Evolutionary conservation across 2,329 filamentous ascomycete species (phyloP).

Genomic region (Tolypocladium sp.): DNA sequence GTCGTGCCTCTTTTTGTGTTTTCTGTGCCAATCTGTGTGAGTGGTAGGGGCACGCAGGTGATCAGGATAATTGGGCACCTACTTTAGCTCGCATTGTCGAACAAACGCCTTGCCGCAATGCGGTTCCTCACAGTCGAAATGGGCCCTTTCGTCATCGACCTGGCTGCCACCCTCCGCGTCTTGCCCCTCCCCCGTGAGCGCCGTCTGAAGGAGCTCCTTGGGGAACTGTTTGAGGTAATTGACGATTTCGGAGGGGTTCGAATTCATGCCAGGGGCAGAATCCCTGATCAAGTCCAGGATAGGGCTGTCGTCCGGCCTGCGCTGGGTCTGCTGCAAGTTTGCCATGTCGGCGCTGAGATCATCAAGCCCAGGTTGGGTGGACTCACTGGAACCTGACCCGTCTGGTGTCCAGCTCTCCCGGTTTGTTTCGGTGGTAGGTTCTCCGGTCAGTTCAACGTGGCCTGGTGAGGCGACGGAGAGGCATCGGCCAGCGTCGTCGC

Average conservation of each 20-base stretch:
- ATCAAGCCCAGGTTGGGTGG: neutral
- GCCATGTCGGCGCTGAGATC: neutral
- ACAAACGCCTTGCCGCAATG: constrained; percentile 36
- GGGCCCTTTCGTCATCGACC: constrained; percentile 9
- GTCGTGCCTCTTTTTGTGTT: constrained; percentile 74
- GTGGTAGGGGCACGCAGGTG: neutral
- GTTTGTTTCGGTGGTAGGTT: neutral
- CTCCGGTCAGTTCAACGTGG: too few relatives aligned
- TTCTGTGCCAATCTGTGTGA: constrained; percentile 37
- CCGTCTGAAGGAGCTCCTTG: constrained; percentile 20
- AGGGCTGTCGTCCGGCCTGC: neutral
- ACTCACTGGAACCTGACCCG: neutral
- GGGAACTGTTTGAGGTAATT: constrained; percentile 18
- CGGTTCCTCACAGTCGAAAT: constrained; percentile 19
- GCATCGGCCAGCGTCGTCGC: neutral
- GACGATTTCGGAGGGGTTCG: constrained; percentile 6
- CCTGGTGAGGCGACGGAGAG: neutral
- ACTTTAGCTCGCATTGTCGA: constrained; percentile 51
- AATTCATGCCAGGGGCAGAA: neutral
- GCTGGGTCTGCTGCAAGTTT: neutral
- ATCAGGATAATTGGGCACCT: constrained; percentile 11
- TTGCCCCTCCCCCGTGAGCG: constrained; percentile 12
- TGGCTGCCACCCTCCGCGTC: constrained; percentile 3
- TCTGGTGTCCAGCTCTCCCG: neutral
- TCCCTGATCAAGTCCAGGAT: neutral